phyloP scores from a whole-genome alignment of 129 eudicot species.

The Saposhnikovia divaricata region DNA sequence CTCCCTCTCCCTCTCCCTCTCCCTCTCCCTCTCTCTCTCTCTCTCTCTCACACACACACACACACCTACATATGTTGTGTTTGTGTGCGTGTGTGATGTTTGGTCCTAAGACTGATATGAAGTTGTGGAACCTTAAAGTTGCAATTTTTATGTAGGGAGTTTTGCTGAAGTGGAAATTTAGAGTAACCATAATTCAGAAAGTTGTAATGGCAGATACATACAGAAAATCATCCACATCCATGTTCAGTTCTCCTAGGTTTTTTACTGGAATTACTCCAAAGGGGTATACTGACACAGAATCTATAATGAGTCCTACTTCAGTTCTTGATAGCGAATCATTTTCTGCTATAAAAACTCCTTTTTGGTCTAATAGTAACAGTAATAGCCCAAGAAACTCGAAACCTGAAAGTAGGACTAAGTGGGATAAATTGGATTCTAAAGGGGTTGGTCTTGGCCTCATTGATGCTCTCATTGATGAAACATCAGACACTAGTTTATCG shows the following conservation, averaged over 20 bases:
- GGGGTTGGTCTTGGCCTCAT: slow-evolving; percentile 49
- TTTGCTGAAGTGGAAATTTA: slow-evolving; percentile 22
- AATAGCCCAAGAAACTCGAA: slow-evolving; percentile 30
- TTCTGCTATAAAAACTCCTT: slow-evolving; percentile 43
- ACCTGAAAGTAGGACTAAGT: slow-evolving; percentile 23
- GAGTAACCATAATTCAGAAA: slow-evolving; percentile 10
- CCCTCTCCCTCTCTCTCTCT: no score
- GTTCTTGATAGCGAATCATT: slow-evolving; percentile 45
- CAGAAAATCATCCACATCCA: slow-evolving; percentile 34
- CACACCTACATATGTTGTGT: background rate
- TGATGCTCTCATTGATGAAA: slow-evolving; percentile 45
- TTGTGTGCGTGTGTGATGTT: slow-evolving; percentile 5
- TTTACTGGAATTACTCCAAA: slow-evolving; percentile 37
- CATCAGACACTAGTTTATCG: slow-evolving; percentile 18
- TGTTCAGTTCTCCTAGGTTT: slow-evolving; percentile 57
- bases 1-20: no score
- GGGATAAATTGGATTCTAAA: slow-evolving; percentile 29
- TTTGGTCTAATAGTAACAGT: slow-evolving; percentile 25
- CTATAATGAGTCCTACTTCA: slow-evolving; percentile 61
- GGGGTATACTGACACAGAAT: slow-evolving; percentile 36
- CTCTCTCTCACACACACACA: no score
- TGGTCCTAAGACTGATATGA: background rate
- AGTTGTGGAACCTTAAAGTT: background rate
- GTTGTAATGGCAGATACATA: slow-evolving; percentile 31
- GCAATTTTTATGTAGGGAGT: background rate